These are phyloP conservation scores for Plantago elongata DNA, from an alignment of 257 asterid species.

Conservation along the genomic window DNA sequence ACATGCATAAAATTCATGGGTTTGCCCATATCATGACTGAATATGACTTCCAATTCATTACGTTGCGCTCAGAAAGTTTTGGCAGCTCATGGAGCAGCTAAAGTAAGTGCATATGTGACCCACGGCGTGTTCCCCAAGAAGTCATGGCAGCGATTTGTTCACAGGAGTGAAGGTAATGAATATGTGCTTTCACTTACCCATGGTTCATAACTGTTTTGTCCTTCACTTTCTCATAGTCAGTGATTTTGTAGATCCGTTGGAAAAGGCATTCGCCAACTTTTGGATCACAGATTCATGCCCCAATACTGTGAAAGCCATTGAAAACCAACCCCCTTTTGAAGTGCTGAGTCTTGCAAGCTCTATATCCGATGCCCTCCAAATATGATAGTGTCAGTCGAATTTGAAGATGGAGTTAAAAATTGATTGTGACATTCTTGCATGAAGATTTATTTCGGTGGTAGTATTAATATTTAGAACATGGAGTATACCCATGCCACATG, in stretches of 20 bases:
- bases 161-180: constrained; percentile 55
- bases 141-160: constrained; percentile 79
- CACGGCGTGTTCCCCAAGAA: constrained; percentile 80
- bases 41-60: neutral
- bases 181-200: neutral
- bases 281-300: constrained; percentile 97
- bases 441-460: too few relatives aligned
- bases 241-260: constrained; percentile 23
- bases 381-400: constrained; percentile 22
- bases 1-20: neutral
- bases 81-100: constrained; percentile 83
- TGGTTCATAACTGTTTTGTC: neutral
- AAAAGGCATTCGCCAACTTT: constrained; percentile 69
- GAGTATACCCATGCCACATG: too few relatives aligned
- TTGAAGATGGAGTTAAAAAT: too few relatives aligned
- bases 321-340: constrained; percentile 69
- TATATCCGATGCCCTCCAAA: constrained; percentile 89
- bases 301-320: constrained; percentile 59
- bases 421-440: too few relatives aligned
- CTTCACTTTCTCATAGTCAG: constrained; percentile 12
- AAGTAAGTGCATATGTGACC: constrained; percentile 89
- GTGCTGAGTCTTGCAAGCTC: constrained; percentile 89
- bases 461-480: too few relatives aligned
- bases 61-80: constrained; percentile 67
- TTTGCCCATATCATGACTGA: neutral